phyloP scores from a whole-genome alignment of 164 flowering plant species.

The Liquidambar formosana region DNA sequence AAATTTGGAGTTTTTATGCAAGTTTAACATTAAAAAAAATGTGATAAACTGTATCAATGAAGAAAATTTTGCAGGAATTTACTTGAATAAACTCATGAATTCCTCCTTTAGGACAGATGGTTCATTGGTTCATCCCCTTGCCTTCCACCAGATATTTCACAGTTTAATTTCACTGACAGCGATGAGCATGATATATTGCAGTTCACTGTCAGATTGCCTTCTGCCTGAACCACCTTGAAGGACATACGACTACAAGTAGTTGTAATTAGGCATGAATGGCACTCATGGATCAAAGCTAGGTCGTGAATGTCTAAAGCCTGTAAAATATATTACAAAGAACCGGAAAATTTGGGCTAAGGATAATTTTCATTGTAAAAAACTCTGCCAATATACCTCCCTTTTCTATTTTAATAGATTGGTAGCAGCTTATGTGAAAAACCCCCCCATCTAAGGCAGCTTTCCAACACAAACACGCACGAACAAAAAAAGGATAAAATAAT shows the following conservation, averaged over 20 bases:
- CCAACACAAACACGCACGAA: background rate
- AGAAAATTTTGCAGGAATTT: too few species aligned
- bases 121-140: background rate
- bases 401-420: too few species aligned
- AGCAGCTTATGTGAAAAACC: background rate
- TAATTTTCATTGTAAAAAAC: background rate
- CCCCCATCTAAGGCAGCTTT: background rate
- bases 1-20: background rate
- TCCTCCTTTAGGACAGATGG: background rate
- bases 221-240: too few species aligned
- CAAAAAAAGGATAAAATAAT: background rate
- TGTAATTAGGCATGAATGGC: too few species aligned
- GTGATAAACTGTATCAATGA: background rate
- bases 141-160: background rate
- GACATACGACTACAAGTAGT: too few species aligned
- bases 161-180: background rate
- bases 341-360: too few species aligned
- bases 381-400: background rate
- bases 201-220: too few species aligned
- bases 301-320: too few species aligned
- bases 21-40: background rate
- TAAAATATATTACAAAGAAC: too few species aligned
- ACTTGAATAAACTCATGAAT: background rate
- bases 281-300: too few species aligned
- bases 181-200: too few species aligned